Evolutionary conservation across 345 rosid genomes (phyloP).

Genomic region (Rhodamnia argentea): DNA sequence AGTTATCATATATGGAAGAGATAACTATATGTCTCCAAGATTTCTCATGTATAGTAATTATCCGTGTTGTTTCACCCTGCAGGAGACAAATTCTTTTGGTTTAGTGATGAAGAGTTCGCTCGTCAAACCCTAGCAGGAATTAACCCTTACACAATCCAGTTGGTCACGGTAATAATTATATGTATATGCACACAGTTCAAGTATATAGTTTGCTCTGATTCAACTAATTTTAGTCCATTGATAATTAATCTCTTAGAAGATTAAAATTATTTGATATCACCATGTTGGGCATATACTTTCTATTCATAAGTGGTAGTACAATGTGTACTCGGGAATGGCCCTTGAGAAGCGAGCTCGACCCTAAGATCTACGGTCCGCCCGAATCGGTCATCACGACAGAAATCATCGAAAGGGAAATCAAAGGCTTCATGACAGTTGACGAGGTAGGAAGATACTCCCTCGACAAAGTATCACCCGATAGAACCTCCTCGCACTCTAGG

Average conservation of each 20-base stretch:
- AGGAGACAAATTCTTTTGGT: conserved; percentile 74
- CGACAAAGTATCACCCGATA: fast-evolving
- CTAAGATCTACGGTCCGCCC: conserved; percentile 42
- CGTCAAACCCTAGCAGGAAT: conserved; percentile 73
- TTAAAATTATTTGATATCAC: not conserved
- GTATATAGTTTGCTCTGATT: no score
- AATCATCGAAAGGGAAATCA: conserved; percentile 34
- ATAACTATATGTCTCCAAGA: not conserved
- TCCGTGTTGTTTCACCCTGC: not conserved
- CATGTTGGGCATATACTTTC: not conserved
- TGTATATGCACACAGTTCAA: not conserved
- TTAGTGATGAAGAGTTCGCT: conserved; percentile 64
- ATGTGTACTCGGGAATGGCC: conserved; percentile 65
- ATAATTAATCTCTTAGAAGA: not conserved
- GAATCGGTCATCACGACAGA: conserved; percentile 62
- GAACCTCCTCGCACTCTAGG: not conserved
- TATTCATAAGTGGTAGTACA: not conserved
- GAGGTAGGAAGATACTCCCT: conserved; percentile 15
- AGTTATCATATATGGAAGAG: not conserved
- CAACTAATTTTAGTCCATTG: no score
- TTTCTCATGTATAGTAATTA: not conserved
- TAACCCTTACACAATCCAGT: conserved; percentile 42
- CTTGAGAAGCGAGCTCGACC: conserved; percentile 59
- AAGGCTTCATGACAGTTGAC: conserved; percentile 32
- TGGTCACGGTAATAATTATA: conserved; percentile 35